These are phyloP conservation scores for Colletotrichum orbiculare DNA, from an alignment of 2,329 filamentous ascomycete genomes.

Conservation along the genomic window DNA sequence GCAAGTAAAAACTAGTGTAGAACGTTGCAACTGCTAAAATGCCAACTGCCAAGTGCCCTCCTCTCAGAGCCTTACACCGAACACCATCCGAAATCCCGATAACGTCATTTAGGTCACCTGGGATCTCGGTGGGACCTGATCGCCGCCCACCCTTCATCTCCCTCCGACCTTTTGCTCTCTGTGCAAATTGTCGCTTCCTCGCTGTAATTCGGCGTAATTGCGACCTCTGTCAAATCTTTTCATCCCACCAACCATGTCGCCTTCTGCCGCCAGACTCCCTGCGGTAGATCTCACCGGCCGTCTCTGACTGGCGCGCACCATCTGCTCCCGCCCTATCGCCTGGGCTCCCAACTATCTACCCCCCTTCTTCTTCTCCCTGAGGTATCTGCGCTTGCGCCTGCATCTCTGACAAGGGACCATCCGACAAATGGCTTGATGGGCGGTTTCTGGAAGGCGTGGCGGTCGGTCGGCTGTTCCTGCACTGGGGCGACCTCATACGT, in stretches of 20 bases:
- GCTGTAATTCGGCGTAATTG: slow-evolving; percentile 1
- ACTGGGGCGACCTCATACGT: slow-evolving; percentile 18
- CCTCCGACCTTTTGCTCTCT: slow-evolving; percentile 3
- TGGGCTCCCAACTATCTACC: neutral
- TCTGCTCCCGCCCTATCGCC: slow-evolving; percentile 11
- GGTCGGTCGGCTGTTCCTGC: slow-evolving; percentile 30
- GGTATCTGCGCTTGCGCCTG: slow-evolving; percentile 19
- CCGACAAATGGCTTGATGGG: neutral
- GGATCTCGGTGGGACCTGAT: slow-evolving; percentile 36
- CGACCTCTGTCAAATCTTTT: neutral
- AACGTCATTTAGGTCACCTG: slow-evolving; percentile 36
- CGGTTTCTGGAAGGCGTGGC: neutral
- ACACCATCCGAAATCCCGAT: slow-evolving; percentile 35
- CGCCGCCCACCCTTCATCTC: slow-evolving; percentile 28
- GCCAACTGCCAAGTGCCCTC: neutral
- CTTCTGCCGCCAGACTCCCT: neutral
- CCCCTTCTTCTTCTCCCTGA: slow-evolving; percentile 1
- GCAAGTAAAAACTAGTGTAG: neutral
- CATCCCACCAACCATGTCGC: slow-evolving; percentile 26
- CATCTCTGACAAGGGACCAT: slow-evolving; percentile 23
- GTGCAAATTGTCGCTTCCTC: slow-evolving; percentile 14
- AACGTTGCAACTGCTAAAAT: neutral
- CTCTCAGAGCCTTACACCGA: slow-evolving; percentile 28
- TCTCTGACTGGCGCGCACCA: slow-evolving; percentile 24
- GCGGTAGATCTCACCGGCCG: slow-evolving; percentile 7